Evolutionary conservation across 148 eudicot species (phyloP), one percentile per base, ranked within the genome.

Genomic region (Arbutus unedo): DNA sequence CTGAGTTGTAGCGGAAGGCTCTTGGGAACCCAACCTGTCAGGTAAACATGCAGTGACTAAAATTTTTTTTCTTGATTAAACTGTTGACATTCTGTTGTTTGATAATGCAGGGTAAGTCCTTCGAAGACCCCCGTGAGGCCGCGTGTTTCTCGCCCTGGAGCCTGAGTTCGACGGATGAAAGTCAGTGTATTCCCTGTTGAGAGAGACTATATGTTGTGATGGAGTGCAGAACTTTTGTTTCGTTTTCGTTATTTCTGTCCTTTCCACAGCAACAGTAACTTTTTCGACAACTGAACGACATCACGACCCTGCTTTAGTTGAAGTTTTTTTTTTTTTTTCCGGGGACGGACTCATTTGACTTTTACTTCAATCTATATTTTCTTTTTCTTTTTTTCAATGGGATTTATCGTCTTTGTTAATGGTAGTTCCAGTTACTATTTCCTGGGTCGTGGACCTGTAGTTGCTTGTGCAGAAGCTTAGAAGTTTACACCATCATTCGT

Each of bases 111-210:
- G 98, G 98, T 95, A 85, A 95, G 98, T 87, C 98, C 98, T 84
- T 95, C 98, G 6, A 95, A 95, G 97, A 95, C 98, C 38, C 98
- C 98, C 43, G 98, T 95, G 90, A 92, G 98, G 94, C 94, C 97
- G 1, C 88, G 95, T 21, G 87, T 85, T 79, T 79, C 87, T 78
- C 92, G 91, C 81, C 91, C 89, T 8, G 74, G 82, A 84, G 82
- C 15, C 68, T 59, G 74, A 67, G 74, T 73, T 62, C 8, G 8
- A 15, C n/a, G 56, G 60, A 48, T 60, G 74, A 15, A 43, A 74
- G 59, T 84, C 8, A 0, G 59, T 56, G 81, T 71, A 70, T 83
- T 51, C 43, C 82, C 76, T 13, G 43, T 57, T 23, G 72, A 73
- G 79, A 71, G 18, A 66, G 82, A 73, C 18, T 18, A 72, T 10